Percentiles rank a stretch among this genome's conserved stretches.
Evolutionary conservation across 2,329 filamentous ascomycete species (phyloP).

Genomic region (Tolypocladium capitatum): DNA sequence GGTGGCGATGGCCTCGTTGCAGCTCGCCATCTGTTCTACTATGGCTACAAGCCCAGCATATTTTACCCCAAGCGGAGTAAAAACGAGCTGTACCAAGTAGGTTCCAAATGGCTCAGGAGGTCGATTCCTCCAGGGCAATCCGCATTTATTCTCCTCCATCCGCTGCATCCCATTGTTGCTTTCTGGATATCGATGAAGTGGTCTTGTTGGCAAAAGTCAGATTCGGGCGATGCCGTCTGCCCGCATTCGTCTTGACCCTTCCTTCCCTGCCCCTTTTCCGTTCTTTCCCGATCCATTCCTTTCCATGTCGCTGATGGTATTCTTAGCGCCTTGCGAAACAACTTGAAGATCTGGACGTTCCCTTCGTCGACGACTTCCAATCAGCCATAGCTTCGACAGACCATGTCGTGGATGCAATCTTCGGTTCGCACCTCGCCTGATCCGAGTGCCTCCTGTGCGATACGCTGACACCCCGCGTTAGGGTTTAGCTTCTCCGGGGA

Average conservation of each 20-base stretch:
- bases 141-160: conserved; percentile 6
- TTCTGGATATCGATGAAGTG: conserved; percentile 4
- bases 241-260: neutral
- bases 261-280: neutral
- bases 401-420: conserved; percentile 84
- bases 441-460: neutral
- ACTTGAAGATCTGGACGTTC: conserved; percentile 67
- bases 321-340: conserved; percentile 67
- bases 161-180: conserved; percentile 5
- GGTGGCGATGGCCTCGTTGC: conserved; percentile 92
- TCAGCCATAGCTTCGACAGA: conserved; percentile 54
- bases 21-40: conserved; percentile 80
- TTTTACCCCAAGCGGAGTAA: conserved; percentile 91
- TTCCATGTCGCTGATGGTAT: conserved; percentile 15
- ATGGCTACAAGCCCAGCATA: conserved; percentile 76
- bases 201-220: neutral
- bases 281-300: conserved; percentile 2
- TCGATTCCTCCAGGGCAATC: too few relatives aligned
- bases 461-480: conserved; percentile 14
- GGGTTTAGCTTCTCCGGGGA: conserved; percentile 88
- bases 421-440: conserved; percentile 41
- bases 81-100: conserved; percentile 76
- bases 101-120: conserved; percentile 3
- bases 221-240: neutral
- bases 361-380: conserved; percentile 72